phyloP scores from a whole-genome alignment of 2,329 filamentous ascomycete species.

The Knoxdaviesia proteae region DNA sequence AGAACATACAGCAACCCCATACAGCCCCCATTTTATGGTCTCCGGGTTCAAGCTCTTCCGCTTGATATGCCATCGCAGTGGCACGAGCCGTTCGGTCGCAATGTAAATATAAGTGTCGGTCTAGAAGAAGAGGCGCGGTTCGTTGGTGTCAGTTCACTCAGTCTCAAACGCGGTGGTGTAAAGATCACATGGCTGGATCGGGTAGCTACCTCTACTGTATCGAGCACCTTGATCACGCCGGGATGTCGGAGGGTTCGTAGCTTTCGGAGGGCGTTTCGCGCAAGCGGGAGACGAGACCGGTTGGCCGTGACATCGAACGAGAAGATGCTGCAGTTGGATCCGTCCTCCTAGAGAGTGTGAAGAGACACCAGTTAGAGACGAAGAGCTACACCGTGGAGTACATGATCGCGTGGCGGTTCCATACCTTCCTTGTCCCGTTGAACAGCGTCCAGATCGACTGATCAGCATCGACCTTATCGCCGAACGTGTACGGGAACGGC shows the following conservation, averaged over 20 bases:
- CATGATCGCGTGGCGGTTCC: slow-evolving; percentile 7
- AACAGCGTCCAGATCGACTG: slow-evolving; percentile 92
- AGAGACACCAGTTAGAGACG: too few relatives aligned
- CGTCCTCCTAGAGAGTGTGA: slow-evolving; percentile 48
- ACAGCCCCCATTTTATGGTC: slow-evolving; percentile 91
- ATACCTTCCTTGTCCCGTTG: slow-evolving; percentile 78
- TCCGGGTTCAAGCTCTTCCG: slow-evolving; percentile 74
- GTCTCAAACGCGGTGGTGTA: background rate
- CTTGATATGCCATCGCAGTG: slow-evolving; percentile 76
- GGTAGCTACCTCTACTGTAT: slow-evolving; percentile 61
- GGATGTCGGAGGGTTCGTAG: slow-evolving; percentile 83
- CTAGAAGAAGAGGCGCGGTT: slow-evolving; percentile 18
- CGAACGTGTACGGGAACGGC: slow-evolving; percentile 79
- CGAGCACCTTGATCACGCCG: slow-evolving; percentile 80
- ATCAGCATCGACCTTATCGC: slow-evolving; percentile 78
- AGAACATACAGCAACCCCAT: slow-evolving; percentile 51
- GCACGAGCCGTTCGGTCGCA: slow-evolving; percentile 75
- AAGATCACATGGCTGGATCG: slow-evolving; percentile 1
- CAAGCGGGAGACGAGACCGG: slow-evolving; percentile 62
- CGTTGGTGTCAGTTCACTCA: too few relatives aligned
- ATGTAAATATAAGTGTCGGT: slow-evolving; percentile 93
- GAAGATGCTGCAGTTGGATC: slow-evolving; percentile 88
- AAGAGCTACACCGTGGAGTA: background rate
- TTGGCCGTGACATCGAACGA: slow-evolving; percentile 77
- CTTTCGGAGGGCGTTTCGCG: slow-evolving; percentile 86